These are phyloP conservation scores for Chytriomyces sp. DNA, from an alignment of 192 early-diverging fungal species.

Conservation along the genomic window DNA sequence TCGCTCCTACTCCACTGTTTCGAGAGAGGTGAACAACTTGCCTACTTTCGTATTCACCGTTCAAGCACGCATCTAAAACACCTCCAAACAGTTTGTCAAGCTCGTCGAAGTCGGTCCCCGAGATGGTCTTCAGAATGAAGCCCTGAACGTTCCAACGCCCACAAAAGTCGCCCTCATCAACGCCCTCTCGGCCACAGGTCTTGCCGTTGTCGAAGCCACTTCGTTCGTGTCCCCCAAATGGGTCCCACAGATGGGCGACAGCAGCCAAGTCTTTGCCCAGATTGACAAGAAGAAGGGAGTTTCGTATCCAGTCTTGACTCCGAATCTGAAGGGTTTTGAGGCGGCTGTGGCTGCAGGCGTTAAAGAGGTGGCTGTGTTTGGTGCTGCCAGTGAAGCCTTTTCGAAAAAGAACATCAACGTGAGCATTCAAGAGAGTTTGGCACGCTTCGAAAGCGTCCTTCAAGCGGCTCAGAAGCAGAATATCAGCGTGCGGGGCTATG, in stretches of 20 bases:
- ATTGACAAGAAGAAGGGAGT: slow-evolving; percentile 71
- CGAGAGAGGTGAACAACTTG: no score
- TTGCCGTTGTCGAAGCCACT: slow-evolving; percentile 86
- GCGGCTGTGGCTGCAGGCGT: slow-evolving; percentile 78
- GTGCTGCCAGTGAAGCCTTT: slow-evolving; percentile 87
- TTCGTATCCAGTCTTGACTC: slow-evolving; percentile 86
- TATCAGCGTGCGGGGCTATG: slow-evolving; percentile 82
- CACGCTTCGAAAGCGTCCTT: slow-evolving; percentile 71
- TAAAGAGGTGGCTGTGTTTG: slow-evolving; percentile 90
- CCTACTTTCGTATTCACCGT: no score
- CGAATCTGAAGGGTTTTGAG: slow-evolving; percentile 80
- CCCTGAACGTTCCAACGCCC: slow-evolving; percentile 75
- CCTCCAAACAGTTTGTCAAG: slow-evolving; percentile 61
- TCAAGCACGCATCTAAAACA: background rate
- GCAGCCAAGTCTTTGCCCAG: slow-evolving; percentile 69
- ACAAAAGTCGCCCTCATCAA: slow-evolving; percentile 90
- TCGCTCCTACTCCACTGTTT: no score
- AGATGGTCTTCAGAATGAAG: slow-evolving; percentile 97
- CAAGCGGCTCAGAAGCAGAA: slow-evolving; percentile 64
- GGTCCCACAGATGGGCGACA: slow-evolving; percentile 94
- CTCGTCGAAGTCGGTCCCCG: slow-evolving; percentile 96
- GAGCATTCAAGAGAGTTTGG: slow-evolving; percentile 81
- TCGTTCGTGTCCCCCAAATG: slow-evolving; percentile 96
- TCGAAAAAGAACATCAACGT: slow-evolving; percentile 92
- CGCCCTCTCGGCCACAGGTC: slow-evolving; percentile 71